Base-by-base conservation (phyloP, 768 basidiomycete genomes). In the Trametes sanguinea region DNA sequence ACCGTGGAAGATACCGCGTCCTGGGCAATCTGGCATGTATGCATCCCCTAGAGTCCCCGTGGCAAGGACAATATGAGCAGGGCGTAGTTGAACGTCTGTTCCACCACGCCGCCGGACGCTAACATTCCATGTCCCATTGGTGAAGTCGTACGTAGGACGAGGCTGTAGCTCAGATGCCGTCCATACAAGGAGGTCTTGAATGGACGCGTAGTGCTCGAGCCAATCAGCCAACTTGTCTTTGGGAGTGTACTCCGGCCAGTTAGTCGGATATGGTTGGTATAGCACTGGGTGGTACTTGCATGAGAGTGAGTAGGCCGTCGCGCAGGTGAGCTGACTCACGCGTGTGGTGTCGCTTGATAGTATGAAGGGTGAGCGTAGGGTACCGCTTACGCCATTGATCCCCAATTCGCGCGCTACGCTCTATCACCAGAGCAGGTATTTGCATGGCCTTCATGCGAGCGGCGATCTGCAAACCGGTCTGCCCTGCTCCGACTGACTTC, bases 121-220 rank as follows among this genome's bases (percentile, higher is more conserved):
- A 2, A 78, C 70, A 1, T 69, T 73, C 79, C 79, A 81, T 43
- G 66, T 67, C 47, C 71, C 71, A 1, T 64, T 58, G 2, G 35
- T 33, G n/a, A 57, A 27, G 65, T 80, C 72, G 64, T 78, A 81
- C 16, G 29, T 64, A 3, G 80, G 76, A 7, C 58, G 62, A 0
- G 77, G 74, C 1, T 74, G 57, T 6, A 75, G 66, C 10, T 65
- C 65, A 4, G 78, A 73, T 35, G 70, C 69, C 11, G 75, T 79
- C 81, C 81, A 83, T 4, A 81, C 73, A 8, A 75, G 68, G 10
- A 82, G 69, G 53, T 82, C 81, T 61, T 79, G 79, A 4, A 71
- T 67, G 4, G 65, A 54, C 1, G 69, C 76, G 59, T 82, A 81
- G 17, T 75, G 71, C 64, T 81, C 78, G 13, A 82, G 57, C 78